Base-by-base conservation (phyloP, 1,284 basidiomycete genomes). In the Tilletiaria anomala region DNA sequence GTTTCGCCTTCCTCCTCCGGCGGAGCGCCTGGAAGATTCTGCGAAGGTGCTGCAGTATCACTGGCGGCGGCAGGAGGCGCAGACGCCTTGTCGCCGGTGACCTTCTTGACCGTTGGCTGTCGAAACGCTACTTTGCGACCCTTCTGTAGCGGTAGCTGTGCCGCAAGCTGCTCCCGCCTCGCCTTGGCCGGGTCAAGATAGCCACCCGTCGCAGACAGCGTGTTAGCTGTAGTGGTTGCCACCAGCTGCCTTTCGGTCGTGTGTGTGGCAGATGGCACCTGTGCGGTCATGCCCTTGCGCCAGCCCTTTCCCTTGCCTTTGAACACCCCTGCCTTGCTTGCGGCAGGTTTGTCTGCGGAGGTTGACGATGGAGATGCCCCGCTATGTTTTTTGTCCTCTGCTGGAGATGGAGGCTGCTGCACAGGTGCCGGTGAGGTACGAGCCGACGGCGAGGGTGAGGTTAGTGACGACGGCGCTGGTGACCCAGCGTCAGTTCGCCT, bases 81-180 rank as follows among this genome's bases (percentile, higher is more conserved):
- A n/a, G n/a, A n/a, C n/a, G n/a, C n/a, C n/a, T n/a, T 17, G 32
- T 40, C 29, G 21, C n/a, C n/a, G n/a, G n/a, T n/a, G n/a, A n/a
- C n/a, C n/a, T n/a, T 33, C 37, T 43, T 42, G 20, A 42, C 50
- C 19, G 21, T 20, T 17, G 56, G 51, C 35, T 59, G 52, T 6
- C 55, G 38, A 16, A 59, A 59, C 4, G 56, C 56, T 6, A 59
- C 56, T 24, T 45, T 49, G 16, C 56, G 41, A 1, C 56, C 56
- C 11, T 40, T 41, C 17, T 42, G 37, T n/a, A 59, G 45, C 2
- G 55, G 54, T 15, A 57, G 41, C 38, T 56, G 54, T 34, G 20
- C 26, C 3, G 38, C 41, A 12, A 53, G 40, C 8, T 36, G 40
- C 24, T 53, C 51, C 11, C 51, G 19, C 16, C 51, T 22, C 14